Evolutionary conservation across 75 land plant genomes (phyloP).

Genomic region (Cryptomeria japonica): DNA sequence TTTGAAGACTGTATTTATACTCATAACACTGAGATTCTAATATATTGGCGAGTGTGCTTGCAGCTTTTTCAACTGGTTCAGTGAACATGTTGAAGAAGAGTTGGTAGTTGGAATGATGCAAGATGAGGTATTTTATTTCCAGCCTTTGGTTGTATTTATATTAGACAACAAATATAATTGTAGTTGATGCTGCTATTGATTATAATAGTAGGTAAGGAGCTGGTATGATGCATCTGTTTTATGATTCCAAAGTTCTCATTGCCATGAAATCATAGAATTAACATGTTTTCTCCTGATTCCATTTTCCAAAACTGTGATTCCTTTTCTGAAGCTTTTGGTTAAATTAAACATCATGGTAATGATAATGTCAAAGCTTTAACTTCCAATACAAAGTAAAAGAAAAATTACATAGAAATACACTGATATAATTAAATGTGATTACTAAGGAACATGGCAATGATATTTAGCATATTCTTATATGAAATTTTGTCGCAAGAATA

Average conservation of each 20-base stretch:
- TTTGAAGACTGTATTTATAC: neutral
- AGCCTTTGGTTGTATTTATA: neutral
- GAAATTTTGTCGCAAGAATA: neutral
- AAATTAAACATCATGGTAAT: neutral
- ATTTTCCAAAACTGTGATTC: neutral
- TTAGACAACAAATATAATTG: neutral
- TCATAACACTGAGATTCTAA: neutral
- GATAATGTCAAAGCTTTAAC: neutral
- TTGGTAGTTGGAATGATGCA: conserved; percentile 36
- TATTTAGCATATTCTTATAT: neutral
- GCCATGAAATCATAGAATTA: neutral
- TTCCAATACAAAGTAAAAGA: neutral
- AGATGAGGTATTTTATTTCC: conserved; percentile 35
- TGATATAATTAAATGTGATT: neutral
- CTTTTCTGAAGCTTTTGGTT: neutral
- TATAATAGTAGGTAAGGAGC: neutral
- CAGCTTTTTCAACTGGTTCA: conserved; percentile 63
- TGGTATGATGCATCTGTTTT: neutral
- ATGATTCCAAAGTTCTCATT: neutral
- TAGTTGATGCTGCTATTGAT: neutral
- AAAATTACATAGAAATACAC: neutral
- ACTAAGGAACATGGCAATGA: neutral
- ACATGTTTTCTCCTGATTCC: neutral
- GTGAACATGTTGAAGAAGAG: conserved; percentile 29
- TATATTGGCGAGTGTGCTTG: neutral